Evolutionary conservation across 2,329 filamentous ascomycete genomes (phyloP).

Genomic region (Leptographium wingfieldii): DNA sequence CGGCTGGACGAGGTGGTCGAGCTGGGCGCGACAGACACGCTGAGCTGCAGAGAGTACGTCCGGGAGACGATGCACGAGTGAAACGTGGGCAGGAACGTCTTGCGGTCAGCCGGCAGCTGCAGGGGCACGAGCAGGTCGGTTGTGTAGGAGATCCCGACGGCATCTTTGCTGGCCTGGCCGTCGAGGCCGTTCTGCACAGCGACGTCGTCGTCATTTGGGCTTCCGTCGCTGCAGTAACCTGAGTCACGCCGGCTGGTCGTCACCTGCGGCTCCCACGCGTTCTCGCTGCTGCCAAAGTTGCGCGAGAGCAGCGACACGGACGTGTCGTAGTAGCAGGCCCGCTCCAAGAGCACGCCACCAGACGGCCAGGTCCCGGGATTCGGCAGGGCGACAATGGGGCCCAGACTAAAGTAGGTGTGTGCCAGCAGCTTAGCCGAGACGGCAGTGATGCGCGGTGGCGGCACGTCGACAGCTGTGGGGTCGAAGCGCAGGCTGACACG

Average conservation of each 20-base stretch:
- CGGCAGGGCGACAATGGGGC: slow-evolving; percentile 32
- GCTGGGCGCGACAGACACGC: slow-evolving; percentile 24
- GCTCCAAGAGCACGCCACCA: slow-evolving; percentile 22
- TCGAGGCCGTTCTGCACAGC: background rate
- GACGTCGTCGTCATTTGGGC: background rate
- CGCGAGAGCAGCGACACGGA: slow-evolving; percentile 28
- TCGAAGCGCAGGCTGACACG: slow-evolving; percentile 35
- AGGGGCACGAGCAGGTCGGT: slow-evolving; percentile 35
- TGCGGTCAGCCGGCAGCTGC: slow-evolving; percentile 31
- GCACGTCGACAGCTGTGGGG: slow-evolving; percentile 27
- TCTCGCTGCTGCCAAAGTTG: slow-evolving; percentile 16
- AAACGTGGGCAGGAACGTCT: slow-evolving; percentile 42
- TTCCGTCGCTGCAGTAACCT: slow-evolving; percentile 34
- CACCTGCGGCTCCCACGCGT: slow-evolving; percentile 29
- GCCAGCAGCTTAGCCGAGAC: slow-evolving; percentile 38
- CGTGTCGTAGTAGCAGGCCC: slow-evolving; percentile 32
- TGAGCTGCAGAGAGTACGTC: slow-evolving; percentile 38
- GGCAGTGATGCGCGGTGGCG: slow-evolving; percentile 34
- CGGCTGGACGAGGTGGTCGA: slow-evolving; percentile 21
- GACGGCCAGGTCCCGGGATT: slow-evolving; percentile 34
- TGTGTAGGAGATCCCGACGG: slow-evolving; percentile 21
- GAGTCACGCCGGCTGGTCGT: slow-evolving; percentile 33
- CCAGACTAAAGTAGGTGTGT: slow-evolving; percentile 38
- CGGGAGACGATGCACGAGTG: slow-evolving; percentile 45
- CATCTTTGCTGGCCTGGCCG: background rate